These are phyloP conservation scores for Monilinia fructicola DNA, from an alignment of 2,329 filamentous ascomycete species.

Conservation along the genomic window DNA sequence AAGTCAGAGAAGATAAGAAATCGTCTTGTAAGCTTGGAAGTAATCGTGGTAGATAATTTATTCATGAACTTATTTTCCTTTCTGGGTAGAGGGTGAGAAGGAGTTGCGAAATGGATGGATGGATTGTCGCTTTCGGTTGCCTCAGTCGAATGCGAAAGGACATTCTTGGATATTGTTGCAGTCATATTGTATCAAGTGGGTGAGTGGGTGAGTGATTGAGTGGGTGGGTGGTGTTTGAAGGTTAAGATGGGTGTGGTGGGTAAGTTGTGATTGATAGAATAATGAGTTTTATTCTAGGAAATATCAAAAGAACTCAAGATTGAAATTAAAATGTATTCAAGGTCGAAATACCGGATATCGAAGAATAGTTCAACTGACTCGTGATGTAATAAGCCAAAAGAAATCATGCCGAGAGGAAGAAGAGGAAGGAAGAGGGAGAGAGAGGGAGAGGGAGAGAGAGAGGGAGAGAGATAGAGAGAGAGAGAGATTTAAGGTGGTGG, in stretches of 20 bases:
- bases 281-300: too few relatives aligned
- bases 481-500: background rate
- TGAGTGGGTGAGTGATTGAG: background rate
- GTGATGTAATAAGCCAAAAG: too few relatives aligned
- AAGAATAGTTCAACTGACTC: too few relatives aligned
- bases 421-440: too few relatives aligned
- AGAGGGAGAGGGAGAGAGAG: background rate
- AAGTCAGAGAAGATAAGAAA: conserved; percentile 30
- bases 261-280: background rate
- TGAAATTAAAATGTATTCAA: too few relatives aligned
- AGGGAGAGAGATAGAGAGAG: background rate
- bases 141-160: background rate
- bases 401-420: too few relatives aligned
- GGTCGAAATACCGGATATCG: too few relatives aligned
- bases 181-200: background rate
- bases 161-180: conserved; percentile 2
- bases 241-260: background rate
- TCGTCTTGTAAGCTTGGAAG: conserved; percentile 10
- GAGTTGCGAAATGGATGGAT: background rate
- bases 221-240: background rate
- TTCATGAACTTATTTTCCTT: background rate
- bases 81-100: background rate
- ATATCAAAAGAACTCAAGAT: too few relatives aligned
- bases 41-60: conserved; percentile 21
- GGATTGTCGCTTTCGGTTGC: conserved; percentile 42